phyloP scores from a whole-genome alignment of 2,329 filamentous ascomycete genomes.

The Exophiala alcalophila region DNA sequence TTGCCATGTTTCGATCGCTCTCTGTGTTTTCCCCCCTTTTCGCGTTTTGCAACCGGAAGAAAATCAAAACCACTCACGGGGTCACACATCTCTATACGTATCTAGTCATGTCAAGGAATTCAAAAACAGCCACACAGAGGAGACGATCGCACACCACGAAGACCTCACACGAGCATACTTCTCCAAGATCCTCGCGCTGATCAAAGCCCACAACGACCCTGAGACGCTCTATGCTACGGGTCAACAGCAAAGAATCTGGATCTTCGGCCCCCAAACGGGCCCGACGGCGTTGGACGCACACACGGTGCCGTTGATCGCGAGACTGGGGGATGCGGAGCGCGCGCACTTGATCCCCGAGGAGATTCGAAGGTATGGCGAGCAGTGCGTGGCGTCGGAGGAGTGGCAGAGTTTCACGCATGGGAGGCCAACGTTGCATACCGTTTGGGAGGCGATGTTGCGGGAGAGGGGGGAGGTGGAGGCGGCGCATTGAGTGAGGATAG shows the following conservation, averaged over 20 bases:
- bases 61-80: too few relatives aligned
- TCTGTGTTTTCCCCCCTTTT: not conserved
- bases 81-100: too few relatives aligned
- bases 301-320: slow-evolving; percentile 13
- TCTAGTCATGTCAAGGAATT: too few relatives aligned
- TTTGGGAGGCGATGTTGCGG: slow-evolving; percentile 6
- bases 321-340: slow-evolving; percentile 11
- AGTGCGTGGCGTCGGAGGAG: not conserved
- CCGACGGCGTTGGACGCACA: slow-evolving; percentile 19
- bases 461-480: not conserved
- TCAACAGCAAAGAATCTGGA: slow-evolving; percentile 3
- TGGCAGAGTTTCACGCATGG: slow-evolving; percentile 5
- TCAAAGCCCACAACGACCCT: too few relatives aligned
- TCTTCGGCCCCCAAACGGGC: slow-evolving; percentile 9
- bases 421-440: slow-evolving; percentile 10
- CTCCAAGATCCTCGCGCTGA: too few relatives aligned
- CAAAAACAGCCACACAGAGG: too few relatives aligned
- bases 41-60: too few relatives aligned
- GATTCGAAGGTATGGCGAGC: slow-evolving; percentile 4
- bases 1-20: not conserved
- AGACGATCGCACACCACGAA: too few relatives aligned
- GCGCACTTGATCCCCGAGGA: slow-evolving; percentile 6
- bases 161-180: too few relatives aligned
- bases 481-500: not conserved
- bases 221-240: too few relatives aligned